Evolutionary conservation across 1,284 basidiomycete genomes (phyloP), one percentile per base, ranked within the genome.

Genomic region (Cerioporus squamosus): DNA sequence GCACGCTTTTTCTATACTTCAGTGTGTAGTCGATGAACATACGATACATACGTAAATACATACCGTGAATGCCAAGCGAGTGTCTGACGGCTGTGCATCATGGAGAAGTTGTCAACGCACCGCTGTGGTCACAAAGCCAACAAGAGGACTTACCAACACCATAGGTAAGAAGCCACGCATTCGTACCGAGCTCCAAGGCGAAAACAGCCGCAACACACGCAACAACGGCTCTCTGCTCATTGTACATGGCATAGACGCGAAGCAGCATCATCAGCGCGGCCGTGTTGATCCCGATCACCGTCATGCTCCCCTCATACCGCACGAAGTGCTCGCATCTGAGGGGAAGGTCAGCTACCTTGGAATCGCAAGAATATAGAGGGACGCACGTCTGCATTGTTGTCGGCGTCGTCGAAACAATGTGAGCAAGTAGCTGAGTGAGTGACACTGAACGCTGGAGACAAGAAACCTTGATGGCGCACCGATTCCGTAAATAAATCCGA

Each of bases 231-330:
- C 60, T 71, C 14, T 75, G 70, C 20, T 68, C 61, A 12, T 71
- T 66, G 62, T 84, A 85, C 39, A 86, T 64, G 0, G 80, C 84
- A 20, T 74, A 72, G 47, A 85, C 74, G 18, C 83, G 78, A 5
- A 85, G 63, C 12, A 84, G 73, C 83, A 86, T 85, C 83, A 85
- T 85, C 20, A 82, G 60, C 2, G 75, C 80, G 1, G 79, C 77
- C 7, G 79, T 70, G 31, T 79, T 75, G 44, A 85, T 77, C 1
- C 80, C 83, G 14, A 79, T 76, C 24, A 81, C 75, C 2, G 79
- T 78, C 64, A 80, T 81, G 45, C 71, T 71, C 0, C 81, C 82
- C 67, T 84, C 82, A 48, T 80, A 84, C 2, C 77, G 75, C 5
- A 83, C 78, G 52, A 82, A 84, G 33, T 70, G 75, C 14, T 62